Evolutionary conservation across 2,329 filamentous ascomycete species (phyloP).

Genomic region (Ceratocystis papillata): DNA sequence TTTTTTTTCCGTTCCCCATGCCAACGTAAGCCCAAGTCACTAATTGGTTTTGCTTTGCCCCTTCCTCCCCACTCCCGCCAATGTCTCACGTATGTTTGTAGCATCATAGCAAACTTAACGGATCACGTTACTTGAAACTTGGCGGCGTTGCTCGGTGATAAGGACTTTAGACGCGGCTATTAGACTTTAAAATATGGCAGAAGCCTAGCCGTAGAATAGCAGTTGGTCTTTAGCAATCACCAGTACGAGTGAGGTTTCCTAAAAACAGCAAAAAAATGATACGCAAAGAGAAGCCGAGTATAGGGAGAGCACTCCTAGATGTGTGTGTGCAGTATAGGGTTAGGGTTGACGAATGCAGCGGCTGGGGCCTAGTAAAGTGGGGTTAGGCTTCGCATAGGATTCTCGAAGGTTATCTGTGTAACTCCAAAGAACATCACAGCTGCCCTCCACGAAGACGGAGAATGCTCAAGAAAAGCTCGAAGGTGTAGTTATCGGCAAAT

Average conservation of each 20-base stretch:
- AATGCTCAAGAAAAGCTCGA: background rate
- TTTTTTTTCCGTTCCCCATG: no score
- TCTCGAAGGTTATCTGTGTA: background rate
- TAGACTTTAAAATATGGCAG: no score
- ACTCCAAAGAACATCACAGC: background rate
- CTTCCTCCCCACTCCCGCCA: background rate
- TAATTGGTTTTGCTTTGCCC: background rate
- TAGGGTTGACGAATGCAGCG: background rate
- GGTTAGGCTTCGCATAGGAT: background rate
- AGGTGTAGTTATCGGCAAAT: background rate
- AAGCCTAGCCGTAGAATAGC: background rate
- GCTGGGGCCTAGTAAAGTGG: background rate
- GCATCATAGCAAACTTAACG: background rate
- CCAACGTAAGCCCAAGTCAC: no score
- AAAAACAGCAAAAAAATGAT: no score
- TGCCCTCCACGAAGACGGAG: background rate
- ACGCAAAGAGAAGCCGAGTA: background rate
- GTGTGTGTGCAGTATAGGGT: background rate
- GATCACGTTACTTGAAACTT: background rate
- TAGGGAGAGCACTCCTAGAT: background rate
- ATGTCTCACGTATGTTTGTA: conserved; percentile 10
- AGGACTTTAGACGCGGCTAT: background rate
- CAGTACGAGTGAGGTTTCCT: no score
- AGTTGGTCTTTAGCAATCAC: background rate
- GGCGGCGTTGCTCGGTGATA: background rate